Evolutionary conservation across 306 rosid genomes (phyloP).

Genomic region (Pueraria montana): DNA sequence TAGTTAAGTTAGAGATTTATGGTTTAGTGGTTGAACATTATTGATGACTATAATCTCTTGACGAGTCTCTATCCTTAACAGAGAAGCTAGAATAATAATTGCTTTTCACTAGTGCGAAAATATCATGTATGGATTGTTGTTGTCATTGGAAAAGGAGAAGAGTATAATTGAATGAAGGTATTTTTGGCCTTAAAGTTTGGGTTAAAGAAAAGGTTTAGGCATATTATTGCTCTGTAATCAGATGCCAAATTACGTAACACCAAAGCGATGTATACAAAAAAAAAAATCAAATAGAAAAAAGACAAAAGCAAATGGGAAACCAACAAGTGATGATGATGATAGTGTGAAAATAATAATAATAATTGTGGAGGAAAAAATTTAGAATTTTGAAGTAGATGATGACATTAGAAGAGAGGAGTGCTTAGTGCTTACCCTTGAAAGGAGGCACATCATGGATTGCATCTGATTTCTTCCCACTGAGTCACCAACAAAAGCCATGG

Average conservation of each 20-base stretch:
- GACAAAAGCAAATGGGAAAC: not conserved
- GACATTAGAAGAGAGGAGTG: not conserved
- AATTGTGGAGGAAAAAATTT: not conserved
- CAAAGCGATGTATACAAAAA: slow-evolving; percentile 17
- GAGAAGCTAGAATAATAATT: slow-evolving; percentile 49
- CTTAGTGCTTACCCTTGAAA: slow-evolving; percentile 52
- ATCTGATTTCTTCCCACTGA: slow-evolving; percentile 90
- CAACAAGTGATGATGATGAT: not conserved
- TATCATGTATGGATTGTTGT: no score
- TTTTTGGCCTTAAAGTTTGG: slow-evolving; percentile 18
- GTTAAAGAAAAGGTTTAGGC: not conserved
- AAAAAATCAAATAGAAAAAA: not conserved
- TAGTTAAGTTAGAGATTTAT: not conserved
- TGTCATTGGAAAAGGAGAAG: not conserved
- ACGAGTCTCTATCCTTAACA: slow-evolving; percentile 32
- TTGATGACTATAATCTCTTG: not conserved
- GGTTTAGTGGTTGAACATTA: not conserved
- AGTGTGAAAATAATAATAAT: not conserved
- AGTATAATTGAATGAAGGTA: slow-evolving; percentile 21
- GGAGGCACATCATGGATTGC: slow-evolving; percentile 83
- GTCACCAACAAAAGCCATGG: slow-evolving; percentile 94
- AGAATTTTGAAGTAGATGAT: not conserved
- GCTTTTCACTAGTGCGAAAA: not conserved
- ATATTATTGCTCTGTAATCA: not conserved
- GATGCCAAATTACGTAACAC: slow-evolving; percentile 31